These are phyloP conservation scores for Pichia sp. DNA, from an alignment of 1,139 yeast species.

Conservation along the genomic window DNA sequence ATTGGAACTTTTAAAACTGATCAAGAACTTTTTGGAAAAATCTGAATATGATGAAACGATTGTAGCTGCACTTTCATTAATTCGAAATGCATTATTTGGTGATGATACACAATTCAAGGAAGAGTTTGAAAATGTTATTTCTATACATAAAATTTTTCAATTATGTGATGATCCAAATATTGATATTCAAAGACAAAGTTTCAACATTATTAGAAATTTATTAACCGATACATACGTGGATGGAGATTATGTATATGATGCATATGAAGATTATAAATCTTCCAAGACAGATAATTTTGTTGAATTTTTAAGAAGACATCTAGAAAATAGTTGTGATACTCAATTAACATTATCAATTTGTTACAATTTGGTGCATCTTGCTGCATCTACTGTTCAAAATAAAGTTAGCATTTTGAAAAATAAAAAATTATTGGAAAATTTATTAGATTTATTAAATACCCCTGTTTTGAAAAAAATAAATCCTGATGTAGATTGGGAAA, in stretches of 20 bases:
- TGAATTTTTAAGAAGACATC: slow-evolving; percentile 33
- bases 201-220: slow-evolving; percentile 70
- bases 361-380: slow-evolving; percentile 51
- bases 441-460: slow-evolving; percentile 31
- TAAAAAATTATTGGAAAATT: slow-evolving; percentile 34
- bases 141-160: slow-evolving; percentile 45
- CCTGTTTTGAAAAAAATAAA: slow-evolving; percentile 26
- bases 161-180: slow-evolving; percentile 43
- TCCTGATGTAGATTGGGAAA: slow-evolving; percentile 35
- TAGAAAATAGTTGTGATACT: slow-evolving; percentile 28
- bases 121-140: slow-evolving; percentile 38
- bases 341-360: slow-evolving; percentile 41
- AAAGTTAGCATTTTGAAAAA: slow-evolving; percentile 41
- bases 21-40: slow-evolving; percentile 35
- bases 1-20: slow-evolving; percentile 43
- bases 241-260: slow-evolving; percentile 37
- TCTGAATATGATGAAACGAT: slow-evolving; percentile 31
- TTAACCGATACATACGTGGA: slow-evolving; percentile 60
- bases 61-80: slow-evolving; percentile 48
- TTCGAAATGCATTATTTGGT: slow-evolving; percentile 49
- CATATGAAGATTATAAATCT: slow-evolving; percentile 19
- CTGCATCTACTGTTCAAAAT: slow-evolving; percentile 46
- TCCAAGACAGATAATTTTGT: slow-evolving; percentile 31
- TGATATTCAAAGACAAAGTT: slow-evolving; percentile 58
- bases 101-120: slow-evolving; percentile 31